These are phyloP conservation scores for Botrytis porri DNA, from an alignment of 2,329 filamentous ascomycete genomes.

Conservation along the genomic window DNA sequence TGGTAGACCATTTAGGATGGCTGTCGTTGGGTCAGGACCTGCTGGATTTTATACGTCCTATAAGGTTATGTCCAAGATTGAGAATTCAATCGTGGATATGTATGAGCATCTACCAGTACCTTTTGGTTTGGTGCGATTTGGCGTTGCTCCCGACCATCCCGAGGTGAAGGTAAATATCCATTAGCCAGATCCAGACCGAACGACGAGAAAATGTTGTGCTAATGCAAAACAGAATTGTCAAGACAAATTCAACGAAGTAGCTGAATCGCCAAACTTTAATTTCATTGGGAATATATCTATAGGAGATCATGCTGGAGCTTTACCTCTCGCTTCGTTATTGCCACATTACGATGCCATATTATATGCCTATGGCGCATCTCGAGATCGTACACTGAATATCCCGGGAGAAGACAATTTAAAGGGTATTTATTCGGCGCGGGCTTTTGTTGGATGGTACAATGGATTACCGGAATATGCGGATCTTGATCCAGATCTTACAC, in stretches of 20 bases:
- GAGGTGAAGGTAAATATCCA: slow-evolving; percentile 76
- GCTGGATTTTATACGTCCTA: slow-evolving; percentile 95
- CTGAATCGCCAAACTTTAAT: slow-evolving; percentile 75
- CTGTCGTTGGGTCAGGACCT: slow-evolving; percentile 88
- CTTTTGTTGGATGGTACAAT: slow-evolving; percentile 99
- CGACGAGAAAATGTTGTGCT: slow-evolving; percentile 16
- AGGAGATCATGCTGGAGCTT: slow-evolving; percentile 51
- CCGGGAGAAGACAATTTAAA: slow-evolving; percentile 70
- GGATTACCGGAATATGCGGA: slow-evolving; percentile 78
- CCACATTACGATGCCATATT: slow-evolving; percentile 89
- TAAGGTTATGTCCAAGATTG: slow-evolving; percentile 73
- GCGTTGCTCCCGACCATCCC: slow-evolving; percentile 96
- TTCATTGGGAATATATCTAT: slow-evolving; percentile 89
- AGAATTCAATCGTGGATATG: slow-evolving; percentile 80
- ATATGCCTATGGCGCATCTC: slow-evolving; percentile 87
- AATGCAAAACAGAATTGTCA: slow-evolving; percentile 71
- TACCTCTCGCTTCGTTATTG: slow-evolving; percentile 67
- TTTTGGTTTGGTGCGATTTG: slow-evolving; percentile 87
- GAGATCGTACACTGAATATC: slow-evolving; percentile 75
- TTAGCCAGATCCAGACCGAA: slow-evolving; percentile 8
- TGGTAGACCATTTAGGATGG: slow-evolving; percentile 66
- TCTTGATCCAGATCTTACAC: slow-evolving; percentile 69
- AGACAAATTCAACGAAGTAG: slow-evolving; percentile 88
- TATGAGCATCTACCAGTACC: slow-evolving; percentile 92
- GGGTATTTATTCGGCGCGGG: slow-evolving; percentile 81